Base-by-base conservation (phyloP, 352 stramenopile species). In the Phytophthora chlamydospora region DNA sequence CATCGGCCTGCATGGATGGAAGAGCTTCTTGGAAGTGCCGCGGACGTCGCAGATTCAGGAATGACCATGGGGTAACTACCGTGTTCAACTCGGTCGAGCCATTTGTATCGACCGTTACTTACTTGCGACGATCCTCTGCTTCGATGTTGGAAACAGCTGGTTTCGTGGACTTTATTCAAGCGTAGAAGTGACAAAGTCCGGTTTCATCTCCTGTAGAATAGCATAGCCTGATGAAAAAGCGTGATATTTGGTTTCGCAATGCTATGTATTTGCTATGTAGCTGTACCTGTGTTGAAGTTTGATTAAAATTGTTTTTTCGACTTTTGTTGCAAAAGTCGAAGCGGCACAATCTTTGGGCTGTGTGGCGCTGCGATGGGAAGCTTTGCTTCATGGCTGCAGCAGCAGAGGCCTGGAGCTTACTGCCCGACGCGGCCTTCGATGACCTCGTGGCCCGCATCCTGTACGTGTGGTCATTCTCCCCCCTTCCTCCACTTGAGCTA, bases 401-500 rank as follows among this genome's bases (percentile, higher is more conserved):
- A 4, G 61, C 24, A 13, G 36, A 24, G 27, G 24, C 16, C 17
- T 83, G 75, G 75, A 41, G 65, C 34, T 71, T 56, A 2, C 46
- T 85, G 27, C 33, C 59, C 11, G 73, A 78, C 52, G 71, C 66
- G 17, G 73, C 49, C 13, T 85, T 88, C 35, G 74, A 88, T 38
- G 68, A 76, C 17, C 47, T 80, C 24, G 65, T 83, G 50, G 78
- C 78, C 32, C 62, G 71, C 36, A 79, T 85, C 60, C 71, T 88
- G 78, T 88, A 50, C 36, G 78, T 73, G 29, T 19, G 2, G 21
- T 6, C 19, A 43, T 24, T 36, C 35, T 9, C 31, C 9, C 32
- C 7, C 2, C 21, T 24, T 3, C 3, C 3, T 24, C 24, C 24
- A 6, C 24, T 3, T 29, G 24, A 29, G 2, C 24, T 12, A 32